Conservation (phyloP, 108 stramenopile genomes). For the Aurantiochytrium sp. region DNA sequence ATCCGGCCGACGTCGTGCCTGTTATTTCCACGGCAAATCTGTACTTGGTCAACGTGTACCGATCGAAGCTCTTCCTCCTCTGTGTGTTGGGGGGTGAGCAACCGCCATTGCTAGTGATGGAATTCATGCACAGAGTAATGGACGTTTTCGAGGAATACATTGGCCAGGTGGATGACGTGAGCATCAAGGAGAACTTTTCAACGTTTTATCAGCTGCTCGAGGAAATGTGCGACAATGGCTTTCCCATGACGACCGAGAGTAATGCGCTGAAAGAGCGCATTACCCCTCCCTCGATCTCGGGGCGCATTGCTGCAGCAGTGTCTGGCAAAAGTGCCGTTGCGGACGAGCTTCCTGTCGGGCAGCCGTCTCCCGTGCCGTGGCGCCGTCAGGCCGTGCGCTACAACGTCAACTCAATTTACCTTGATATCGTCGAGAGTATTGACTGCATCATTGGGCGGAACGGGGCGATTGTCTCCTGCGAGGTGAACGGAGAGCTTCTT, state of each 20-base stretch:
- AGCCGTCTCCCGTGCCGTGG: conserved; percentile 95
- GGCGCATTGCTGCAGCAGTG: conserved; percentile 23
- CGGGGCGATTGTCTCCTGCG: conserved; percentile 73
- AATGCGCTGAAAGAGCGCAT: conserved; percentile 94
- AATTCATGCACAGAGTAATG: conserved; percentile 87
- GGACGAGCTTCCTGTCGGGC: conserved; percentile 72
- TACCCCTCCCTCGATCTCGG: conserved; percentile 44
- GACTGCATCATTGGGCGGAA: conserved; percentile 71
- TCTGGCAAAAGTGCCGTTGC: conserved; percentile 39
- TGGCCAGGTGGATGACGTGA: conserved; percentile 79
- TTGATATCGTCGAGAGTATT: conserved; percentile 92
- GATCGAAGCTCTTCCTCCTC: conserved; percentile 80
- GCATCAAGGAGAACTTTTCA: conserved; percentile 93
- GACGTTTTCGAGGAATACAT: conserved; percentile 91
- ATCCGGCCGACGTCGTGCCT: conserved; percentile 41
- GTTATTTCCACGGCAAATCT: conserved; percentile 33
- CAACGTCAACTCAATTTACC: conserved; percentile 89
- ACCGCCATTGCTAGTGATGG: conserved; percentile 78
- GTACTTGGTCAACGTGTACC: conserved; percentile 50
- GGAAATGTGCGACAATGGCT: conserved; percentile 97
- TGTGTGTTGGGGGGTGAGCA: conserved; percentile 76
- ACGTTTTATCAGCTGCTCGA: conserved; percentile 93
- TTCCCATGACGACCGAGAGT: conserved; percentile 95
- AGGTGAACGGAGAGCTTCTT: conserved; percentile 81
- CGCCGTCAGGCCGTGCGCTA: conserved; percentile 81